Evolutionary conservation across 352 stramenopile genomes (phyloP), one percentile per base, ranked within the genome.

Genomic region (Peronospora tabacina): DNA sequence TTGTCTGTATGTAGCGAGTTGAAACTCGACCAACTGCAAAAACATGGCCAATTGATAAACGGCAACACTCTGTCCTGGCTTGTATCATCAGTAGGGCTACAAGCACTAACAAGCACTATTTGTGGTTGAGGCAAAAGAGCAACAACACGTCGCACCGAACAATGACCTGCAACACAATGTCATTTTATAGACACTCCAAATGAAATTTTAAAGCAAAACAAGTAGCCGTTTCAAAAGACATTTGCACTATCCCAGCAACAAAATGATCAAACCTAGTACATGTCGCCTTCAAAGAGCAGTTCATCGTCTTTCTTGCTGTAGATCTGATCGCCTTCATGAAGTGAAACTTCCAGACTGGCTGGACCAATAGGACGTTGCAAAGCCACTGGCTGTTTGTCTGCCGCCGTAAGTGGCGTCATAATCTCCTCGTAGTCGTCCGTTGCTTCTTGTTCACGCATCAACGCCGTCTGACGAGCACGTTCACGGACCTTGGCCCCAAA

Each of bases 1-100:
- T 54, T 16, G 6, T 36, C 17, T 56, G 39, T 44, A n/a, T 36
- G 24, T 58, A 19, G 16, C 20, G 87, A 97, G 61, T 51, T 82
- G 41, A 70, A 82, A 19, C 63, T 98, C 44, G 90, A 97, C 60
- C 65, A 82, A 11, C 85, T 90, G 22, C 4, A 26, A 26, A 5
- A 3, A 26, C 22, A 26, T 26, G 22, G 22, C 2, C 22, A 26
- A 3, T 26, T 26, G 39, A 75, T 97, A 15, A 66, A 92, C 35
- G 68, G 97, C 17, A 94, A 98, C 63, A 90, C 92, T 38, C 82
- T 98, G 3, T 92, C 98, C 44, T 86, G 98, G 24, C 80, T 98
- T 32, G 87, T 91, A 46, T 96, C n/a, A 75, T 40, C 94, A 98
- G 59, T 81, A 98, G 70, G 95, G 92, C 37, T 95, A 92, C 72